Evolutionary conservation across 164 flowering plant species (phyloP).

Genomic region (Aristolochia contorta): DNA sequence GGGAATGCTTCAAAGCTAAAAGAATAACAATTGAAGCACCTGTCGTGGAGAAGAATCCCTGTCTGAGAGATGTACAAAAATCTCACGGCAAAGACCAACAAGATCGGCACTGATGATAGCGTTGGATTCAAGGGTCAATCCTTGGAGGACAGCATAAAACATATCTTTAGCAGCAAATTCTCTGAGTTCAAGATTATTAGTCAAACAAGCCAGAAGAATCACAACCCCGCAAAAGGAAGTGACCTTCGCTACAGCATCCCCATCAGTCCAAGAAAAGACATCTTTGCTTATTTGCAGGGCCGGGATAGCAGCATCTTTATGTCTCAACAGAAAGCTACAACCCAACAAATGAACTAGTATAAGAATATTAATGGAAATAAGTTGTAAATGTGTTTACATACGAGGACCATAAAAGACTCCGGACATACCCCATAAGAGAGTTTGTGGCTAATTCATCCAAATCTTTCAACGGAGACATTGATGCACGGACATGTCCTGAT

Average conservation of each 20-base stretch:
- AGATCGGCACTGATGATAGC: slow-evolving; percentile 66
- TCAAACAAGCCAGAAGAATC: slow-evolving; percentile 47
- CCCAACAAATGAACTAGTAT: slow-evolving; percentile 3
- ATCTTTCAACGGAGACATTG: slow-evolving; percentile 45
- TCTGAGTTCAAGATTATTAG: slow-evolving; percentile 56
- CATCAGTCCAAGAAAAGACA: slow-evolving; percentile 80
- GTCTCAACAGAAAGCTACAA: slow-evolving; percentile 73
- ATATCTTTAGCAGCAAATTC: slow-evolving; percentile 76
- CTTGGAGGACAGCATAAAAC: slow-evolving; percentile 70
- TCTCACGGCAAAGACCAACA: slow-evolving; percentile 82
- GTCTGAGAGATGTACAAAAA: slow-evolving; percentile 62
- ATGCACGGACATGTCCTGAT: slow-evolving; percentile 50
- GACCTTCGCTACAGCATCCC: slow-evolving; percentile 68
- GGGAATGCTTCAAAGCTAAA: too few relatives aligned
- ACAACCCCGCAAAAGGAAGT: slow-evolving; percentile 61
- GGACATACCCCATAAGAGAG: slow-evolving; percentile 71
- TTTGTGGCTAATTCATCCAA: slow-evolving; percentile 54
- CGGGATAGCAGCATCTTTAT: slow-evolving; percentile 50
- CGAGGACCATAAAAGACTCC: background rate
- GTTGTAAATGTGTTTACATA: background rate
- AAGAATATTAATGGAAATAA: background rate
- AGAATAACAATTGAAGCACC: slow-evolving; percentile 23
- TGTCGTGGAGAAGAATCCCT: slow-evolving; percentile 80
- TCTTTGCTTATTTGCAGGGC: slow-evolving; percentile 56
- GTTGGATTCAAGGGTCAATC: slow-evolving; percentile 80